Base-by-base conservation (phyloP, 495 filamentous ascomycete genomes). In the Xylaria intraflava region DNA sequence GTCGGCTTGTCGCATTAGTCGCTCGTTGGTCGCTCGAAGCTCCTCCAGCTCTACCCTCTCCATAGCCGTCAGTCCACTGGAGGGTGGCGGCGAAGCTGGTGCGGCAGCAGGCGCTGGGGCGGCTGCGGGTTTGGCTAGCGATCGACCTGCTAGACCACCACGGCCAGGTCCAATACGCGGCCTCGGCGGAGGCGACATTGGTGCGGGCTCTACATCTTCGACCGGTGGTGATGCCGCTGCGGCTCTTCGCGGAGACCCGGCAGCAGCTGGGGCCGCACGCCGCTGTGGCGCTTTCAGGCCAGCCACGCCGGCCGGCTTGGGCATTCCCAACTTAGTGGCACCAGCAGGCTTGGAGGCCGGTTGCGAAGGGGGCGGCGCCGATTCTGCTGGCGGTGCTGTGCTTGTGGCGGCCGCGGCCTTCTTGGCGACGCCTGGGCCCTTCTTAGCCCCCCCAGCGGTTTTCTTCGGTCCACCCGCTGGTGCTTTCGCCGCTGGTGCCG, bases 1-100 rank as follows among this genome's bases (percentile, higher is more conserved):
- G 40, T 93, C 87, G 35, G 81, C 76, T 46, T 82, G 78, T 53
- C 82, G 82, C 10, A 77, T 76, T 29, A 93, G 76, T 24, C 82
- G 82, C 29, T 95, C 93, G 55, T 89, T 88, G 41, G 93, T 87
- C 17, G 79, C 69, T 12, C 91, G 87, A 14, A 97, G 79, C 53
- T 95, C 89, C 50, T 95, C 90, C 8, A 97, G 76, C 65, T 99
- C 90, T 16, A 89, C 89, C 12, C 87, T 81, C 62, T 97, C 93
- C 14, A 85, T 78, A 10, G 85, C 79, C 5, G 83, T 71, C 38
- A 94, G 77, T 3, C 82, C 83, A 46, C 78, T 81, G 8, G 76
- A 53, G 3, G 77, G 77, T 1, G 75, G 57, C 27, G 78, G 73
- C 6, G 80, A 72, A 39, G 74, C 68, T 0, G 78, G 73, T 10